phyloP scores from a whole-genome alignment of 768 basidiomycete genomes.

The Calocybe cyanea region DNA sequence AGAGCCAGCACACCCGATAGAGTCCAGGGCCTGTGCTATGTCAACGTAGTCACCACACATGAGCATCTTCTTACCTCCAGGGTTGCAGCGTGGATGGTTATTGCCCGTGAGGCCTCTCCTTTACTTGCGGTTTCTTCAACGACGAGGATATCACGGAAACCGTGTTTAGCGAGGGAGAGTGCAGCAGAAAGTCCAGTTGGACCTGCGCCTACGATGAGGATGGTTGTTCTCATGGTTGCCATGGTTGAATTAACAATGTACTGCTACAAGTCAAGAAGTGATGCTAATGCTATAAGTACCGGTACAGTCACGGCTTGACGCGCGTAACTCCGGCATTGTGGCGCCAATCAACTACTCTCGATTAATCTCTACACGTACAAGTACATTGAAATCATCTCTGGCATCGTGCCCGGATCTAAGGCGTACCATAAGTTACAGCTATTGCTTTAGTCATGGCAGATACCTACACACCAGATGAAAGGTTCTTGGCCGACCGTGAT shows the following conservation, averaged over 20 bases:
- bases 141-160: constrained; percentile 36
- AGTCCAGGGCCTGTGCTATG: constrained; percentile 37
- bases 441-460: constrained; percentile 19
- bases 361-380: too few relatives aligned
- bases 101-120: constrained; percentile 38
- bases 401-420: not conserved
- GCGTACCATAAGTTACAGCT: not conserved
- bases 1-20: constrained; percentile 35
- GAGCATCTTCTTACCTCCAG: constrained; percentile 34
- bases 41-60: not conserved
- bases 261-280: too few relatives aligned
- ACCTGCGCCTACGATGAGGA: constrained; percentile 50
- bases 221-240: constrained; percentile 27
- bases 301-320: too few relatives aligned
- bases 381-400: constrained; percentile 1
- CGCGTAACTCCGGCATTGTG: too few relatives aligned
- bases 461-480: constrained; percentile 45
- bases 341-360: too few relatives aligned
- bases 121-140: constrained; percentile 34
- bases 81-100: constrained; percentile 48
- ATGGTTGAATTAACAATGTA: constrained; percentile 1
- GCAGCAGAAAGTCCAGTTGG: constrained; percentile 46
- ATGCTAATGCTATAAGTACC: too few relatives aligned
- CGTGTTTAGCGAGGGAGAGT: constrained; percentile 40
- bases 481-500: constrained; percentile 70